Percentiles rank a stretch among this genome's conserved stretches.
These are phyloP conservation scores for Oryza brachyantha DNA, from an alignment of 176 grass and related monocot genomes.

Conservation along the genomic window DNA sequence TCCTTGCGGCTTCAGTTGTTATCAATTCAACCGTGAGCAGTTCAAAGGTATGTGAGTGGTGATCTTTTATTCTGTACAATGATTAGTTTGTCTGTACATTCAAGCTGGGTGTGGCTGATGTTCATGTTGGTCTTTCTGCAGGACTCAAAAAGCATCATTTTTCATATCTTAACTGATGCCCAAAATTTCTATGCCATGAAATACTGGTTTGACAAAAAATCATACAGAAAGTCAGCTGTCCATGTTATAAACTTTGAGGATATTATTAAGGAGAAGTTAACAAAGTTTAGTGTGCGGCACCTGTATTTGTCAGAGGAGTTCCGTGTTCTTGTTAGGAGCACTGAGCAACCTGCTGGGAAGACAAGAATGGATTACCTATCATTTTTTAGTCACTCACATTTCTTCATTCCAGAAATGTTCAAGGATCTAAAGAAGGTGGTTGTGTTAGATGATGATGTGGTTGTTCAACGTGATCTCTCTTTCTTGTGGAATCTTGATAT, in stretches of 20 bases:
- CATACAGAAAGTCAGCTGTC: constrained; percentile 55
- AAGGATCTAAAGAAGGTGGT: constrained; percentile 80
- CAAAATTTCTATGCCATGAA: constrained; percentile 91
- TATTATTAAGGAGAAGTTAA: constrained; percentile 41
- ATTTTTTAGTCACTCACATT: constrained; percentile 87
- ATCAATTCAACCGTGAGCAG: constrained; percentile 81
- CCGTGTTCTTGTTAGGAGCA: constrained; percentile 69
- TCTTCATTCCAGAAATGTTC: constrained; percentile 92
- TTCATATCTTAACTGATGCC: constrained; percentile 82
- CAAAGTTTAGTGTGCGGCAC: constrained; percentile 28
- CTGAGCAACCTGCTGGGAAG: constrained; percentile 48
- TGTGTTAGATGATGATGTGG: constrained; percentile 86
- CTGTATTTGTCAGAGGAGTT: constrained; percentile 90
- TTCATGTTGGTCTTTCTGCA: constrained; percentile 41
- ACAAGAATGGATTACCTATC: constrained; percentile 74
- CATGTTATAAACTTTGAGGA: constrained; percentile 73
- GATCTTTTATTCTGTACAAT: constrained; percentile 27
- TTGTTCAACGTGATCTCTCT: constrained; percentile 84
- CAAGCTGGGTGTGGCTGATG: background rate
- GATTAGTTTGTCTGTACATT: constrained; percentile 17
- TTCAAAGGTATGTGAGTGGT: constrained; percentile 63
- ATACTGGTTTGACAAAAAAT: constrained; percentile 75
- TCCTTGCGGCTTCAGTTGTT: constrained; percentile 74
- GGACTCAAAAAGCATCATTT: constrained; percentile 68
- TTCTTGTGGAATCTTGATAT: constrained; percentile 86